These are phyloP conservation scores for Trichoderma atroviride DNA, from an alignment of 2,329 filamentous ascomycete species.

Conservation along the genomic window DNA sequence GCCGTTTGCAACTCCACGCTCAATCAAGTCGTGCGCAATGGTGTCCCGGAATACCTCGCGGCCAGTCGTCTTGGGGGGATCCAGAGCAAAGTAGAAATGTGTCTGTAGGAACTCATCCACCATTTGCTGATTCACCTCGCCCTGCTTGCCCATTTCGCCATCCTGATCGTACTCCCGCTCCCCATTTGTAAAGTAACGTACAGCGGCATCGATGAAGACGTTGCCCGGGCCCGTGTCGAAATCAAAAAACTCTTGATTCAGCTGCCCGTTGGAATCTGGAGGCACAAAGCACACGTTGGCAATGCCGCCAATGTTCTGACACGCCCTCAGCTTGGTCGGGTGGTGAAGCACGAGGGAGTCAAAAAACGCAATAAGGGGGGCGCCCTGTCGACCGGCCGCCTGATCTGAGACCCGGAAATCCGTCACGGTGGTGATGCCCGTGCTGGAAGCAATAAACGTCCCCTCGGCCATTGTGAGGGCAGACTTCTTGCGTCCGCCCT, in stretches of 20 bases:
- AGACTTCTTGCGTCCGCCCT: conserved; percentile 48
- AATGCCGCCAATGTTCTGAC: conserved; percentile 64
- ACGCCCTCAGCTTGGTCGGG: conserved; percentile 58
- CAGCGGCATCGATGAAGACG: conserved; percentile 58
- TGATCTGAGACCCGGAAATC: conserved; percentile 56
- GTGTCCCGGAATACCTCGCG: conserved; percentile 63
- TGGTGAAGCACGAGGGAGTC: conserved; percentile 54
- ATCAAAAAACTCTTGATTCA: conserved; percentile 41
- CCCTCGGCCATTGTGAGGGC: conserved; percentile 62
- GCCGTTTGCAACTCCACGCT: conserved; percentile 47
- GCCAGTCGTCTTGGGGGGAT: conserved; percentile 60
- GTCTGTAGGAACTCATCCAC: conserved; percentile 53
- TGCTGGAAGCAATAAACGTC: conserved; percentile 55
- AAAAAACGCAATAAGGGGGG: conserved; percentile 56
- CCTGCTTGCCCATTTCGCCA: conserved; percentile 52
- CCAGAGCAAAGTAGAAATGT: conserved; percentile 53
- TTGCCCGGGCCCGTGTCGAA: conserved; percentile 62
- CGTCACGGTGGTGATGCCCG: conserved; percentile 60
- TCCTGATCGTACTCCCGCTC: conserved; percentile 54
- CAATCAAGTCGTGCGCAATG: conserved; percentile 54
- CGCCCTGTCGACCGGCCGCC: conserved; percentile 51
- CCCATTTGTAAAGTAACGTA: conserved; percentile 57
- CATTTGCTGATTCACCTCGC: conserved; percentile 53
- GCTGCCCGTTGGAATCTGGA: conserved; percentile 42
- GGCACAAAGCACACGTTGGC: conserved; percentile 64